Evolutionary conservation across 495 filamentous ascomycete species (phyloP), one percentile per base, ranked within the genome.

Genomic region (Aspergillus funiculosus): DNA sequence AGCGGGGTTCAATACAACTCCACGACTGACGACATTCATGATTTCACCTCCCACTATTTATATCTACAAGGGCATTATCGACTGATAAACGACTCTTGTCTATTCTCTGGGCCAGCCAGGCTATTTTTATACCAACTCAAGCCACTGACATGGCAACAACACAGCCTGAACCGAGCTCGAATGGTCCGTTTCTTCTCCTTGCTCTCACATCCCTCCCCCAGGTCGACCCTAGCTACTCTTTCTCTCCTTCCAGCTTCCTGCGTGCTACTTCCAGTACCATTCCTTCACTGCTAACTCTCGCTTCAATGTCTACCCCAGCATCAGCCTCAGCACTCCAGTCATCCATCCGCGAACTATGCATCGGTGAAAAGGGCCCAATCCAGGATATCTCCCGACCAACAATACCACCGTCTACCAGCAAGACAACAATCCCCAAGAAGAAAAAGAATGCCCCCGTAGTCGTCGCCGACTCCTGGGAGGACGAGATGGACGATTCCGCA

Each of bases 381-480:
- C 63, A 57, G 27, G 65, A 72, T 26, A 56, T 71, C 8, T 14
- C 51, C 51, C 53, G 59, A 31, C 62, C 57, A 49, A 50, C 46
- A n/a, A 35, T 54, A 15, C 30, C 43, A 22, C 36, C 50, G 6
- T 30, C 40, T 13, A 37, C 48, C 7, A 36, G 20, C 5, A 35
- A 32, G 10, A 4, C 28, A 26, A 6, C 54, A 26, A 48, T 58
- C 15, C 7, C 57, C 4, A 67, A 62, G 34, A 75, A 79, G 47
- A 67, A 68, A 22, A 47, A 68, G 28, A 48, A 72, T 65, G 49
- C 51, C 11, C 71, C 26, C n/a, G 43, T n/a, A n/a, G n/a, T 41
- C 8, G 71, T 89, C 21, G 83, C 78, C 42, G 87, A 92, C 57
- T 89, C 86, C 49, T 94, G 89, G 88, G 89, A 95, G 65, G 87